Percentiles rank a stretch among this genome's conserved stretches.
phyloP scores from a whole-genome alignment of 148 eudicot species.

The Hydrangea macrophylla region DNA sequence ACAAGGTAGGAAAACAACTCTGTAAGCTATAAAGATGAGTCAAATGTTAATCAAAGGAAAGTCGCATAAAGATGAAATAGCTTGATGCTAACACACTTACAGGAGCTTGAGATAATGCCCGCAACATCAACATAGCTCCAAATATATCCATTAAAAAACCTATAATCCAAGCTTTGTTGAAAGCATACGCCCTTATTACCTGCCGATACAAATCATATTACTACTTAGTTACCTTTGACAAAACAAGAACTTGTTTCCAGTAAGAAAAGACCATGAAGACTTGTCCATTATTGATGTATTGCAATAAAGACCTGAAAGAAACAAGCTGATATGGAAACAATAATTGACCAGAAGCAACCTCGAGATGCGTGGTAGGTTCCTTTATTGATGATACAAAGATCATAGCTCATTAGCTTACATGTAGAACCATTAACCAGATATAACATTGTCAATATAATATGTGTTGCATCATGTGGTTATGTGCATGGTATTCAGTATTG shows the following conservation, averaged over 20 bases:
- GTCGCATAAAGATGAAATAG: background rate
- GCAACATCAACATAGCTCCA: constrained; percentile 90
- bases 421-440: background rate
- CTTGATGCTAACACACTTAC: constrained; percentile 44
- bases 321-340: background rate
- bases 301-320: background rate
- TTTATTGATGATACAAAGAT: background rate
- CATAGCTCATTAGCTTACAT: background rate
- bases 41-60: background rate
- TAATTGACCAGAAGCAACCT: background rate
- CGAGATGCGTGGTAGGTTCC: background rate
- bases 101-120: constrained; percentile 95
- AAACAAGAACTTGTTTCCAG: background rate
- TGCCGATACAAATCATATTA: constrained; percentile 25
- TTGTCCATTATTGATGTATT: background rate
- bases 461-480: background rate
- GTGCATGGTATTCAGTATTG: no score
- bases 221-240: background rate
- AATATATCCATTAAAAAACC: constrained; percentile 92
- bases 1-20: background rate
- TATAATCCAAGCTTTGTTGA: constrained; percentile 71
- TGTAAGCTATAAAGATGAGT: background rate
- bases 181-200: constrained; percentile 91
- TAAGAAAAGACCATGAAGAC: background rate
- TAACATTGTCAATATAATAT: no score